Conservation (phyloP, 441 rosid species). For the Gossypium schwendimanii region DNA sequence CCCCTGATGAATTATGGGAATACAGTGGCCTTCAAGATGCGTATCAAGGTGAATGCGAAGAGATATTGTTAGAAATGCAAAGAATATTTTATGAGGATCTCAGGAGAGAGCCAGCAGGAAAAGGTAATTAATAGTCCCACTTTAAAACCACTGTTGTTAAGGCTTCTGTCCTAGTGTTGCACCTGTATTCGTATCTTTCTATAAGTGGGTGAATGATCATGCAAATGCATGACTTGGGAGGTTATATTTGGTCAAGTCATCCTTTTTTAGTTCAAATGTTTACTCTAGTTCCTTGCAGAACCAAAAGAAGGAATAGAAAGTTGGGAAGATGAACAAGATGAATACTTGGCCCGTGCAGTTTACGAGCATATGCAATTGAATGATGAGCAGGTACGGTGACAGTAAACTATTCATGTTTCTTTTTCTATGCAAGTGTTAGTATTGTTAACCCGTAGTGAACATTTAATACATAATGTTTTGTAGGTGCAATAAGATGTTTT, state of each 20-base stretch:
- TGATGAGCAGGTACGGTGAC: constrained; percentile 39
- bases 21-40: constrained; percentile 62
- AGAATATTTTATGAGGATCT: constrained; percentile 79
- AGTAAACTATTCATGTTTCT: neutral
- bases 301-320: constrained; percentile 28
- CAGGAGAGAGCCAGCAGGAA: constrained; percentile 22
- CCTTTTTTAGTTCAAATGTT: constrained; percentile 23
- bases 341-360: constrained; percentile 74
- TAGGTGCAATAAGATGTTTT: neutral
- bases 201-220: neutral
- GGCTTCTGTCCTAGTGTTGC: neutral
- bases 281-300: constrained; percentile 35
- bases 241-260: constrained; percentile 12
- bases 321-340: constrained; percentile 87
- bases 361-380: constrained; percentile 69
- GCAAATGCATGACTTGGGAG: constrained; percentile 1
- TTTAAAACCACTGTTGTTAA: neutral
- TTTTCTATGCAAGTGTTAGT: neutral
- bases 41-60: constrained; percentile 73
- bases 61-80: constrained; percentile 80
- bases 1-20: constrained; percentile 68
- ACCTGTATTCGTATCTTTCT: neutral
- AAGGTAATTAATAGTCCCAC: constrained; percentile 10
- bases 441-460: neutral
- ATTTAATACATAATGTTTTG: neutral